Conservation (phyloP, 2,329 filamentous ascomycete species). For the Talaromyces sp. region DNA sequence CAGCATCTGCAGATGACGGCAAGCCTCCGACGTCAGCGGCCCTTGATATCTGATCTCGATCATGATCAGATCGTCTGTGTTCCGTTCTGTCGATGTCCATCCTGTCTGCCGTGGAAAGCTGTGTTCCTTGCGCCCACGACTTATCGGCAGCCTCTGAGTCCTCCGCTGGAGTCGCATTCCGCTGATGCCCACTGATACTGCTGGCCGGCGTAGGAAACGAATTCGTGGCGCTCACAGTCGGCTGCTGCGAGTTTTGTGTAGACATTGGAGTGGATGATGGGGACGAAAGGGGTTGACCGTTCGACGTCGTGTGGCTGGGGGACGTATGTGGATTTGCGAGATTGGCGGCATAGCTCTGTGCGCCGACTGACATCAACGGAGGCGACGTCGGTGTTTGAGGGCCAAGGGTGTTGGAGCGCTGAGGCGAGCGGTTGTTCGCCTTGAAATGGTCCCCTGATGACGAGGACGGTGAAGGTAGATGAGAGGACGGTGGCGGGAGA, state of each 20-base stretch:
- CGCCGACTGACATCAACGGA: conserved; percentile 48
- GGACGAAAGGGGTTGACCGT: conserved; percentile 35
- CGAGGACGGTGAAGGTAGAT: conserved; percentile 40
- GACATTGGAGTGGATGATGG: conserved; percentile 40
- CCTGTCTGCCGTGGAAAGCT: conserved; percentile 9
- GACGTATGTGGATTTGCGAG: conserved; percentile 42
- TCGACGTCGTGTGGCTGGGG: conserved; percentile 39
- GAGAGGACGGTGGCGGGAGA: conserved; percentile 22
- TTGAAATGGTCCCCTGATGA: conserved; percentile 36
- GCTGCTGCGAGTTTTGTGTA: conserved; percentile 38
- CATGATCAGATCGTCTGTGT: conserved; percentile 31
- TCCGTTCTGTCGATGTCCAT: conserved; percentile 20
- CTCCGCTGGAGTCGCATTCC: conserved; percentile 26
- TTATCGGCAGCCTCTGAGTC: conserved; percentile 32
- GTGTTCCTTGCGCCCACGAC: conserved; percentile 17
- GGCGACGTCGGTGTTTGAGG: conserved; percentile 39
- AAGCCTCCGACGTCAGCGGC: conserved; percentile 16
- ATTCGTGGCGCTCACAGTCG: conserved; percentile 33
- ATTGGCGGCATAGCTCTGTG: conserved; percentile 44
- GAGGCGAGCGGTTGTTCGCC: conserved; percentile 24
- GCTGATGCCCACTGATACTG: conserved; percentile 35
- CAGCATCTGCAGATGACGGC: conserved; percentile 17
- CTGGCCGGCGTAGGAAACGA: conserved; percentile 44
- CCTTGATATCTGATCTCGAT: conserved; percentile 21
- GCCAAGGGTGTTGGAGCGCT: conserved; percentile 26